Conservation (phyloP, 2,329 filamentous ascomycete species). For the Cordyceps cateniannulata region DNA sequence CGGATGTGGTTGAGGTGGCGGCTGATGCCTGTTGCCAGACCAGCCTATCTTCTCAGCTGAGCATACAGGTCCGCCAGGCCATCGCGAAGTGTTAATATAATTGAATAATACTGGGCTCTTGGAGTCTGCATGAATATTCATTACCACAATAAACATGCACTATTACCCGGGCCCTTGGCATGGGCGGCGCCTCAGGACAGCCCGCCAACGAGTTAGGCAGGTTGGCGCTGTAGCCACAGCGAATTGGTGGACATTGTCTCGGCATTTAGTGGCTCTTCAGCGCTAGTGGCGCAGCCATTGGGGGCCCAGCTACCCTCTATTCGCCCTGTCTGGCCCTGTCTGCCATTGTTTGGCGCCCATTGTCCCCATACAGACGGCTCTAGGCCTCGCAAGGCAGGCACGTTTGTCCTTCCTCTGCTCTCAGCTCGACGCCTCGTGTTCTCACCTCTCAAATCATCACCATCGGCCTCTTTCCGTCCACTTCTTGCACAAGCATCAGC, state of each 20-base stretch:
- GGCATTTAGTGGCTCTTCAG: not conserved
- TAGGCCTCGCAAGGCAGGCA: not conserved
- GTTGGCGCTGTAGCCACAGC: not conserved
- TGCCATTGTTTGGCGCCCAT: not conserved
- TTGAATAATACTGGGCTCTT: not conserved
- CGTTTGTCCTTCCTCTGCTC: not conserved
- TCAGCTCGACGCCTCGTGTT: not conserved
- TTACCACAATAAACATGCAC: not conserved
- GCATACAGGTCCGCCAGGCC: not conserved
- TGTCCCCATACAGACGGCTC: not conserved
- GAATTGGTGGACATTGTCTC: not conserved
- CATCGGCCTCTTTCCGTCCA: not conserved
- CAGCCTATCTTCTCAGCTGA: not conserved
- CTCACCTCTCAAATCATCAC: not conserved
- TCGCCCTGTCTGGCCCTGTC: not conserved
- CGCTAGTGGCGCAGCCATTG: not conserved
- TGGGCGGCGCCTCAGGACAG: not conserved
- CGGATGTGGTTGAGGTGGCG: not conserved
- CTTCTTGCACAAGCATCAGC: not conserved
- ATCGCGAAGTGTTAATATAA: no score
- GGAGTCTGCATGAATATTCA: no score
- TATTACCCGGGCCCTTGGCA: not conserved
- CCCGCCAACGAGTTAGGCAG: not conserved
- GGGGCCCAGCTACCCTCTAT: not conserved
- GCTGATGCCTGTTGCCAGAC: not conserved